Evolutionary conservation across 2,329 filamentous ascomycete genomes (phyloP).

Genomic region (Pseudofabraea citricarpa): DNA sequence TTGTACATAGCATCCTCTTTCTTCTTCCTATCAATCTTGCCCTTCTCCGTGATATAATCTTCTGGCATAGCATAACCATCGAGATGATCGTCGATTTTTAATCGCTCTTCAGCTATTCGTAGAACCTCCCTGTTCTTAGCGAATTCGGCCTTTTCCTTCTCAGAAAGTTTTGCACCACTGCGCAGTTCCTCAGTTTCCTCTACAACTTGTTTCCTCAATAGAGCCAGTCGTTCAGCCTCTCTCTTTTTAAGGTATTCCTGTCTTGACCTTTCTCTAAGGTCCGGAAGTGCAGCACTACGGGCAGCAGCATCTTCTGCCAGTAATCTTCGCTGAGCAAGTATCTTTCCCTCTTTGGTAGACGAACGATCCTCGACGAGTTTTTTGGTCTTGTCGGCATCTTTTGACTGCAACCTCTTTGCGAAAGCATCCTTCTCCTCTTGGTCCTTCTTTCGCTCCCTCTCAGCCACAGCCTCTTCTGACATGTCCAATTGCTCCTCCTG

Average conservation of each 20-base stretch:
- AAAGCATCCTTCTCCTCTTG: slow-evolving; percentile 75
- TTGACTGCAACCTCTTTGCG: slow-evolving; percentile 67
- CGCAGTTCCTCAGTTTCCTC: slow-evolving; percentile 81
- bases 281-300: slow-evolving; percentile 68
- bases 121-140: slow-evolving; percentile 81
- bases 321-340: slow-evolving; percentile 54
- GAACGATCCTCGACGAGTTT: slow-evolving; percentile 59
- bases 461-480: slow-evolving; percentile 55
- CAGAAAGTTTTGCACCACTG: slow-evolving; percentile 69
- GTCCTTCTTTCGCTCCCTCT: slow-evolving; percentile 59
- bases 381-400: slow-evolving; percentile 66
- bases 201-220: slow-evolving; percentile 84
- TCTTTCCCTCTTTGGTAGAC: slow-evolving; percentile 47
- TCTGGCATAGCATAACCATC: slow-evolving; percentile 93
- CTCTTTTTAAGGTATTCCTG: slow-evolving; percentile 94
- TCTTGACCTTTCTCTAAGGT: slow-evolving; percentile 76
- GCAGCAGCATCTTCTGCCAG: slow-evolving; percentile 64
- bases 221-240: slow-evolving; percentile 75
- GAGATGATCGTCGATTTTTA: slow-evolving; percentile 83
- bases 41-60: slow-evolving; percentile 91
- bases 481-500: slow-evolving; percentile 44
- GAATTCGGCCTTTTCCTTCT: slow-evolving; percentile 81
- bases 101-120: slow-evolving; percentile 74
- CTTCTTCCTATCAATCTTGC: slow-evolving; percentile 79
- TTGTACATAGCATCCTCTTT: slow-evolving; percentile 90